Evolutionary conservation across 73 alveolate genomes (phyloP).

Genomic region (Blepharisma stoltei): DNA sequence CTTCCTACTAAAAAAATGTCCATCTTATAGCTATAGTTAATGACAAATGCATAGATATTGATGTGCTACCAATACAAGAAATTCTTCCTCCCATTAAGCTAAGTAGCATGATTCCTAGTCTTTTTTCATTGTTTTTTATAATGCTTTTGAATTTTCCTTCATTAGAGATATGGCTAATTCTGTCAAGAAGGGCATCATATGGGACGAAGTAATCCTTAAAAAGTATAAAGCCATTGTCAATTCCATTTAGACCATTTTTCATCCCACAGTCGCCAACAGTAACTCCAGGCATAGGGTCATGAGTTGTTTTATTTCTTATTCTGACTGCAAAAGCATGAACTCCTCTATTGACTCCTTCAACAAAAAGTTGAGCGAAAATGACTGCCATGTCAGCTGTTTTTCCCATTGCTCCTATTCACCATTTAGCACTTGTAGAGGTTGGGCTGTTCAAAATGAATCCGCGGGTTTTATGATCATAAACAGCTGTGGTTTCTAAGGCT

Average conservation of each 20-base stretch:
- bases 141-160: conserved; percentile 55
- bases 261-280: conserved; percentile 90
- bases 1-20: too few relatives aligned
- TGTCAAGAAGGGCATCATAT: conserved; percentile 35
- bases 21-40: conserved; percentile 63
- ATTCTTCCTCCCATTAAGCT: conserved; percentile 75
- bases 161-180: conserved; percentile 35
- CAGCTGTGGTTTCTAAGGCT: conserved; percentile 74
- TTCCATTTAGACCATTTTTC: conserved; percentile 70
- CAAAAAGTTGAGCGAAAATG: conserved; percentile 64
- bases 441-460: conserved; percentile 58
- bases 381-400: conserved; percentile 58
- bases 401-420: conserved; percentile 76
- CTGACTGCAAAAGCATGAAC: conserved; percentile 79
- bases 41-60: conserved; percentile 38
- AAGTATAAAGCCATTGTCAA: conserved; percentile 85
- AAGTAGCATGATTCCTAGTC: conserved; percentile 67
- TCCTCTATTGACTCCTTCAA: conserved; percentile 61
- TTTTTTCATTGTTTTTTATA: conserved; percentile 67
- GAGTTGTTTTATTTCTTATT: conserved; percentile 71
- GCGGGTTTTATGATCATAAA: conserved; percentile 50
- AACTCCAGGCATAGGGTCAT: conserved; percentile 71
- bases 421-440: conserved; percentile 52
- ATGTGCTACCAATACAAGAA: conserved; percentile 42
- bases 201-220: conserved; percentile 48